These are phyloP conservation scores for Chlamydomonas sp. DNA, from an alignment of 139 green algal genomes.

Conservation along the genomic window DNA sequence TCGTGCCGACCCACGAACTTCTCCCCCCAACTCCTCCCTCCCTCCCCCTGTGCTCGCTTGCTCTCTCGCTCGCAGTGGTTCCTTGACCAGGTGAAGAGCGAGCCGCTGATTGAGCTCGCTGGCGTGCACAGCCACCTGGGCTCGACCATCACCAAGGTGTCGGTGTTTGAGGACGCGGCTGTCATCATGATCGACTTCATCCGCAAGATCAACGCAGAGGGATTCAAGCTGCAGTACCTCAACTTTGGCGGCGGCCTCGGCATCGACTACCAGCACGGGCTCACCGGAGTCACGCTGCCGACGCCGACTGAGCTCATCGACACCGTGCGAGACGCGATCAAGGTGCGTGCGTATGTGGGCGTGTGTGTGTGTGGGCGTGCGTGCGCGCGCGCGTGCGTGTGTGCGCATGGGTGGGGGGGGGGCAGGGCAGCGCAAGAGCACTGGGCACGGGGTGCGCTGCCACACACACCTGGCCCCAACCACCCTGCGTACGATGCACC, in stretches of 20 bases:
- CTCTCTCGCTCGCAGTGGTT: slow-evolving; percentile 78
- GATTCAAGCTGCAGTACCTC: slow-evolving; percentile 88
- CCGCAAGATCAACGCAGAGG: slow-evolving; percentile 76
- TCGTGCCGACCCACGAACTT: too few species aligned
- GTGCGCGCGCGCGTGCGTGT: too few species aligned
- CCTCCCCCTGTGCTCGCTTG: too few species aligned
- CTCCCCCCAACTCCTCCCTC: too few species aligned
- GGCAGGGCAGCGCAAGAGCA: too few species aligned
- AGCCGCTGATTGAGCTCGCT: slow-evolving; percentile 76
- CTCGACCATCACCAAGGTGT: slow-evolving; percentile 90
- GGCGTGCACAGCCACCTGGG: slow-evolving; percentile 93
- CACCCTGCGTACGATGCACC: too few species aligned
- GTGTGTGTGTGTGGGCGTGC: too few species aligned
- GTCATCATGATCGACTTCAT: slow-evolving; percentile 91
- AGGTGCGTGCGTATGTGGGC: too few species aligned
- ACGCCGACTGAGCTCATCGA: slow-evolving; percentile 90
- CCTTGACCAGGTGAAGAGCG: slow-evolving; percentile 69
- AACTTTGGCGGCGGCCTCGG: slow-evolving; percentile 93
- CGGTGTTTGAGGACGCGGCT: slow-evolving; percentile 91
- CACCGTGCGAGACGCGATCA: slow-evolving; percentile 71
- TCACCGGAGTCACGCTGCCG: slow-evolving; percentile 49
- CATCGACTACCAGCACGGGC: slow-evolving; percentile 18
- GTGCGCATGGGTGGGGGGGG: too few species aligned
- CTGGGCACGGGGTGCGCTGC: too few species aligned
- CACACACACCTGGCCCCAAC: too few species aligned